Conservation (phyloP, 495 filamentous ascomycete genomes). For the Lasiosphaeriaceae sp. region DNA sequence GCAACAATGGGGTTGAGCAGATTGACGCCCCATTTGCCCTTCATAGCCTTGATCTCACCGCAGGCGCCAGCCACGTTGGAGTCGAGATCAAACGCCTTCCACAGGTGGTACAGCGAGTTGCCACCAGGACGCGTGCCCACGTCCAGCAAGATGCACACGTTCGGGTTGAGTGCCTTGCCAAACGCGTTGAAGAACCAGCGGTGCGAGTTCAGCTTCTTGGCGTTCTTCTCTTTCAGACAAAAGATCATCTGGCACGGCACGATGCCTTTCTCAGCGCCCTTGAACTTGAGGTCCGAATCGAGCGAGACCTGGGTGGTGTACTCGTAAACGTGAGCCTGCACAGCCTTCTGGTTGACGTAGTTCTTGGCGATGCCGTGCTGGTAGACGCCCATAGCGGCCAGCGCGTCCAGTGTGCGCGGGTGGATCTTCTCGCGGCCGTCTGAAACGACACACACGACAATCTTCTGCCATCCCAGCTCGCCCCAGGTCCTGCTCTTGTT, state of each 20-base stretch:
- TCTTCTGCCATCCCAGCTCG: constrained; percentile 97
- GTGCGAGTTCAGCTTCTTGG: constrained; percentile 97
- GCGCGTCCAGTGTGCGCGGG: constrained; percentile 86
- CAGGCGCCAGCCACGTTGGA: constrained; percentile 95
- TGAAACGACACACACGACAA: constrained; percentile 93
- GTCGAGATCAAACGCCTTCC: constrained; percentile 98
- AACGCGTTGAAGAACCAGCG: constrained; percentile 99
- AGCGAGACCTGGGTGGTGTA: constrained; percentile 98
- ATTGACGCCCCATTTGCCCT: constrained; percentile 75
- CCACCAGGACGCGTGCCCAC: constrained; percentile 87
- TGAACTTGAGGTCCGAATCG: constrained; percentile 93
- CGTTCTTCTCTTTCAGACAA: constrained; percentile 96
- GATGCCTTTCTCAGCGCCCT: constrained; percentile 98
- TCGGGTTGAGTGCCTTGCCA: constrained; percentile 85
- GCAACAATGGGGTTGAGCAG: constrained; percentile 93
- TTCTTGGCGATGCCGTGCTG: constrained; percentile 99
- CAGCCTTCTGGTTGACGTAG: constrained; percentile 83
- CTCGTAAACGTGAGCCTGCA: constrained; percentile 91
- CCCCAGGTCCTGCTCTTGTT: constrained; percentile 94
- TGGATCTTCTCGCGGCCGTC: constrained; percentile 95
- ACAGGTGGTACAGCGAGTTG: constrained; percentile 92
- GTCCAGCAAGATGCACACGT: constrained; percentile 94
- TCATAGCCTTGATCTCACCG: constrained; percentile 95
- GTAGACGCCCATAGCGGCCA: constrained; percentile 97
- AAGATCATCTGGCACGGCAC: constrained; percentile 99